Percentiles rank a stretch among this genome's conserved stretches.
Evolutionary conservation across 2,329 filamentous ascomycete genomes (phyloP).

Genomic region (Ophiostoma australiae): DNA sequence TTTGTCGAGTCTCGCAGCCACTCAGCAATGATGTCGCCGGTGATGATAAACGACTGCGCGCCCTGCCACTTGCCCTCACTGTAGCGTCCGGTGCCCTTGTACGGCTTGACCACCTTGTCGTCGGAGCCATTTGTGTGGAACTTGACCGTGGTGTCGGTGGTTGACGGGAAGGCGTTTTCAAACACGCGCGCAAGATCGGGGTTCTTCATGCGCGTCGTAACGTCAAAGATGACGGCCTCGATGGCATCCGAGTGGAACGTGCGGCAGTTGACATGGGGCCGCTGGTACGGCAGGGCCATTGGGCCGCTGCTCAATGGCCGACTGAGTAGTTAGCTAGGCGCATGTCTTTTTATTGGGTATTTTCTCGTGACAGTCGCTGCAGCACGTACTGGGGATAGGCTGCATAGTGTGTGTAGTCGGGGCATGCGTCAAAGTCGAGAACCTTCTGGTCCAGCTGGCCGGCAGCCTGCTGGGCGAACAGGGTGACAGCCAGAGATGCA

Average conservation of each 20-base stretch:
- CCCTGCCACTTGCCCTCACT: slow-evolving; percentile 70
- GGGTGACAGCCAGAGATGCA: slow-evolving; percentile 19
- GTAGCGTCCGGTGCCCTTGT: slow-evolving; percentile 14
- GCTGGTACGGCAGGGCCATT: slow-evolving; percentile 76
- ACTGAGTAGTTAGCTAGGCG: slow-evolving; percentile 42
- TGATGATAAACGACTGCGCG: slow-evolving; percentile 86
- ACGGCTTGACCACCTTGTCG: slow-evolving; percentile 25
- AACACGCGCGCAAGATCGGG: slow-evolving; percentile 88
- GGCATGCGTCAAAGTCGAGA: slow-evolving; percentile 48
- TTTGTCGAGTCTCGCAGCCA: slow-evolving; percentile 91
- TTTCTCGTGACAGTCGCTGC: background rate
- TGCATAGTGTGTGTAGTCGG: slow-evolving; percentile 60
- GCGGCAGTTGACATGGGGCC: slow-evolving; percentile 73
- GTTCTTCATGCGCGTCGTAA: slow-evolving; percentile 74
- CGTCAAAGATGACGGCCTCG: slow-evolving; percentile 78
- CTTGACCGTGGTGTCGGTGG: slow-evolving; percentile 80
- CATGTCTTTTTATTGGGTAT: background rate
- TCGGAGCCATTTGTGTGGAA: slow-evolving; percentile 67
- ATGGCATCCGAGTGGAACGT: slow-evolving; percentile 85
- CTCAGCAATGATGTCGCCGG: slow-evolving; percentile 85
- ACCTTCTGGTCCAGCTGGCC: slow-evolving; percentile 22
- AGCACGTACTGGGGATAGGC: slow-evolving; percentile 51
- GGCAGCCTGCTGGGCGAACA: slow-evolving; percentile 21
- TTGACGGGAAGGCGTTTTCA: slow-evolving; percentile 91
- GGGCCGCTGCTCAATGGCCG: slow-evolving; percentile 74